Conservation (phyloP, 495 filamentous ascomycete species). For the Tuber indicum region DNA sequence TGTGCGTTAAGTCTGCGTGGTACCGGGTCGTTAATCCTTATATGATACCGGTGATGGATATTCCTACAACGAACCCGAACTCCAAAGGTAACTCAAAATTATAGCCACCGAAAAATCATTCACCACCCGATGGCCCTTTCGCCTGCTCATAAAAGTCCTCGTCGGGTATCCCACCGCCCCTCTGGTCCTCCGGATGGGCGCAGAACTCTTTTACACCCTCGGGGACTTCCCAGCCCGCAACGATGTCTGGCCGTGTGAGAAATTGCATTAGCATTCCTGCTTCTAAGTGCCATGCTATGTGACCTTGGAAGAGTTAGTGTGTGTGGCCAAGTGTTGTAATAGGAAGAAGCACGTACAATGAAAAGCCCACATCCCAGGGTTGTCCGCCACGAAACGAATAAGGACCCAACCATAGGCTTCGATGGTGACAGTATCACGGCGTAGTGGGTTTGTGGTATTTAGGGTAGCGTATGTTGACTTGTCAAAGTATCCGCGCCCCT, state of each 20-base stretch:
- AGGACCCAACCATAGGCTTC: constrained; percentile 46
- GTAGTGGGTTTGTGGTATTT: constrained; percentile 18
- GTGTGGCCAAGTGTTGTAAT: neutral
- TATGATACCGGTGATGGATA: neutral
- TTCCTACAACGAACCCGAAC: neutral
- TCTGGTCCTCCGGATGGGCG: constrained; percentile 44
- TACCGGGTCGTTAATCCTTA: neutral
- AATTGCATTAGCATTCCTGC: constrained; percentile 58
- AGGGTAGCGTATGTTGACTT: constrained; percentile 17
- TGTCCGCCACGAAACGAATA: constrained; percentile 48
- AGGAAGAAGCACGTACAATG: constrained; percentile 31
- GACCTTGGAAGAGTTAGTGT: constrained; percentile 26
- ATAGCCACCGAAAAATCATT: neutral
- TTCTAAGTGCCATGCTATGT: constrained; percentile 56
- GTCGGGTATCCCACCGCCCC: constrained; percentile 48
- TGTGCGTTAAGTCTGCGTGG: neutral
- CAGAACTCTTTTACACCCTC: constrained; percentile 47
- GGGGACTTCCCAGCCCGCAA: constrained; percentile 47
- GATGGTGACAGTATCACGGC: constrained; percentile 46
- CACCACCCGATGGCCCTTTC: neutral
- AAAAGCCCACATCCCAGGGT: constrained; percentile 51
- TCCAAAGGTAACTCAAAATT: neutral
- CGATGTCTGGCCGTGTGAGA: constrained; percentile 46
- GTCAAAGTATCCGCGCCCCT: constrained; percentile 51
- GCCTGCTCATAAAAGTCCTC: constrained; percentile 42